phyloP scores from a whole-genome alignment of 805 yeast genomes.

The Candida palmyrensis region DNA sequence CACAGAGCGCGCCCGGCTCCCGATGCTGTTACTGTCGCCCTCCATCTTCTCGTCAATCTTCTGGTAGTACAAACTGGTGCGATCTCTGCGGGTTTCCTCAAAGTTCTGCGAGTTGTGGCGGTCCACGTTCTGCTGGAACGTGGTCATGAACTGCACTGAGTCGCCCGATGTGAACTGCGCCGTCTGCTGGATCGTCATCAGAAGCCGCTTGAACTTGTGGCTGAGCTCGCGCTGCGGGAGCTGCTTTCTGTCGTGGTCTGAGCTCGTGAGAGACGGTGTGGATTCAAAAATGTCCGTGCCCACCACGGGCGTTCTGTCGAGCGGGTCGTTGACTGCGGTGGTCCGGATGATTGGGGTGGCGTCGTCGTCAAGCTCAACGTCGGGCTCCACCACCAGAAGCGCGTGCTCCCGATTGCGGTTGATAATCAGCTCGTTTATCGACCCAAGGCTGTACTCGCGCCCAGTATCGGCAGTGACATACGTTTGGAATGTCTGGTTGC shows the following conservation, averaged over 20 bases:
- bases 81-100: constrained; percentile 6
- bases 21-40: constrained; percentile 5
- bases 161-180: constrained; percentile 29
- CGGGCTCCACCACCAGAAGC: not conserved
- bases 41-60: constrained; percentile 21
- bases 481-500: constrained; percentile 19
- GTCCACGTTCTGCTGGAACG: constrained; percentile 35
- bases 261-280: not conserved
- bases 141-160: constrained; percentile 32
- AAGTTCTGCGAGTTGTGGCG: constrained; percentile 14
- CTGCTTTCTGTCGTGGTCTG: constrained; percentile 1
- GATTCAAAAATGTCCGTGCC: not conserved
- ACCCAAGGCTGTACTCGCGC: constrained; percentile 25
- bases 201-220: constrained; percentile 31
- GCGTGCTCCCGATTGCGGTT: constrained; percentile 11
- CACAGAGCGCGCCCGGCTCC: constrained; percentile 2
- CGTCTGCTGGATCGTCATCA: constrained; percentile 29
- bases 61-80: constrained; percentile 28
- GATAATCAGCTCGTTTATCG: constrained; percentile 28
- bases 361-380: constrained; percentile 15
- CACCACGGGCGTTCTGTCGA: constrained; percentile 26
- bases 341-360: constrained; percentile 25
- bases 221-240: constrained; percentile 32
- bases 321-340: constrained; percentile 10
- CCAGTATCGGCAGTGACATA: constrained; percentile 22